Percentiles rank a stretch among this genome's conserved stretches.
Conservation (phyloP, 495 filamentous ascomycete genomes). For the Bombardia bombarda region DNA sequence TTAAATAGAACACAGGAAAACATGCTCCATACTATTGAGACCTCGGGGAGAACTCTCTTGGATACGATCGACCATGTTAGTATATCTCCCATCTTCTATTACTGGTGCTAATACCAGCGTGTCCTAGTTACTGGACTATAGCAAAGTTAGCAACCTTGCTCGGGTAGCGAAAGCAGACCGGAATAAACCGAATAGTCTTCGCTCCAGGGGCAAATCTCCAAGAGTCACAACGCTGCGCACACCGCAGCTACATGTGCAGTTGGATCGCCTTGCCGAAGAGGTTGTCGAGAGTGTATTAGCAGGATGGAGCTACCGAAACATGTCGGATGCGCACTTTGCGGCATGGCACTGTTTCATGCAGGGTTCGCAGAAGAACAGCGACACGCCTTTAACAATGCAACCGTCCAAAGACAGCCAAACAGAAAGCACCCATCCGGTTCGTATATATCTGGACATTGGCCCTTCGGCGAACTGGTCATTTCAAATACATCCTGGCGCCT, state of each 20-base stretch:
- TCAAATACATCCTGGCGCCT: slow-evolving; percentile 60
- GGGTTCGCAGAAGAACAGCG: slow-evolving; percentile 7
- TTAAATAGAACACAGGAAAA: slow-evolving; percentile 49
- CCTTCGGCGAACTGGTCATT: slow-evolving; percentile 51
- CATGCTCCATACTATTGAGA: slow-evolving; percentile 61
- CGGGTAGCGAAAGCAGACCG: slow-evolving; percentile 8
- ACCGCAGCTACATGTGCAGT: slow-evolving; percentile 17
- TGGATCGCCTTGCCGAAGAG: slow-evolving; percentile 48
- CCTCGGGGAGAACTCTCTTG: slow-evolving; percentile 63
- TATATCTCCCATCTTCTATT: not conserved
- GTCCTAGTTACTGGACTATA: slow-evolving; percentile 50
- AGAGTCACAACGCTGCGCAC: slow-evolving; percentile 5
- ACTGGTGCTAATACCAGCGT: slow-evolving; percentile 4
- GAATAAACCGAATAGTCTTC: not conserved
- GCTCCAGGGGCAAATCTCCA: slow-evolving; percentile 12
- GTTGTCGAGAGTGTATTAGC: slow-evolving; percentile 52
- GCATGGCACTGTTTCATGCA: slow-evolving; percentile 2
- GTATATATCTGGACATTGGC: slow-evolving; percentile 58
- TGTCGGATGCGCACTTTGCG: slow-evolving; percentile 12
- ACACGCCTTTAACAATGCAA: no score
- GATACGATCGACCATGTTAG: slow-evolving; percentile 70
- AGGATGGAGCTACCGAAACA: slow-evolving; percentile 34
- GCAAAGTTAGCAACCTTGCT: slow-evolving; percentile 51
- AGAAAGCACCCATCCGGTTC: slow-evolving; percentile 21
- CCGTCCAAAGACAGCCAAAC: no score